These are phyloP conservation scores for Aphanocladium album DNA, from an alignment of 2,329 filamentous ascomycete species.

Conservation along the genomic window DNA sequence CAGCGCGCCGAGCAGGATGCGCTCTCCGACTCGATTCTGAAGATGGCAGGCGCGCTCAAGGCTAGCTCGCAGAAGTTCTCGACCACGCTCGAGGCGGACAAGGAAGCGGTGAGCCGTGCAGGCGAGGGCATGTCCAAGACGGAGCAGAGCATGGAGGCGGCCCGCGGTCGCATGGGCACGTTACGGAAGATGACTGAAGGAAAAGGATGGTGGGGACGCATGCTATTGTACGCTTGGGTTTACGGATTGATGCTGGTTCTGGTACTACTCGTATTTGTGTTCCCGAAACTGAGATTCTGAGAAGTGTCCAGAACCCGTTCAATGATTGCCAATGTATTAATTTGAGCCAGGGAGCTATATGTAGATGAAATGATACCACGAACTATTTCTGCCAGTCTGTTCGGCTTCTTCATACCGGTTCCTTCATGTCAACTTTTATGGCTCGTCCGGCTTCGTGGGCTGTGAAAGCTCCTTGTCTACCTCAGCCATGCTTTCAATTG, in stretches of 20 bases:
- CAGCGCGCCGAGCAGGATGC: slow-evolving; percentile 78
- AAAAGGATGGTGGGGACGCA: slow-evolving; percentile 77
- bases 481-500: background rate
- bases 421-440: background rate
- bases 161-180: slow-evolving; percentile 70
- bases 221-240: slow-evolving; percentile 81
- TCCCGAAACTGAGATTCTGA: slow-evolving; percentile 84
- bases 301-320: background rate
- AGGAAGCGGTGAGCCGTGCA: slow-evolving; percentile 66
- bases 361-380: slow-evolving; percentile 11
- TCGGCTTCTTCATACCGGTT: too few relatives aligned
- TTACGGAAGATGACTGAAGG: slow-evolving; percentile 80
- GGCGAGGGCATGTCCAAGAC: slow-evolving; percentile 73
- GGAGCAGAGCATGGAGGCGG: slow-evolving; percentile 68
- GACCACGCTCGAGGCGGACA: slow-evolving; percentile 63
- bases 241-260: slow-evolving; percentile 74
- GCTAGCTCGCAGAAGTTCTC: slow-evolving; percentile 68
- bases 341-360: background rate
- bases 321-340: background rate
- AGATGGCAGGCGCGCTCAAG: slow-evolving; percentile 75
- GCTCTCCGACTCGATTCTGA: slow-evolving; percentile 74
- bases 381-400: background rate
- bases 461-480: background rate
- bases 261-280: slow-evolving; percentile 74
- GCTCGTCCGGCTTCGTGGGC: too few relatives aligned